Conservation (phyloP, 352 stramenopile genomes). For the Aphanomyces euteiches region DNA sequence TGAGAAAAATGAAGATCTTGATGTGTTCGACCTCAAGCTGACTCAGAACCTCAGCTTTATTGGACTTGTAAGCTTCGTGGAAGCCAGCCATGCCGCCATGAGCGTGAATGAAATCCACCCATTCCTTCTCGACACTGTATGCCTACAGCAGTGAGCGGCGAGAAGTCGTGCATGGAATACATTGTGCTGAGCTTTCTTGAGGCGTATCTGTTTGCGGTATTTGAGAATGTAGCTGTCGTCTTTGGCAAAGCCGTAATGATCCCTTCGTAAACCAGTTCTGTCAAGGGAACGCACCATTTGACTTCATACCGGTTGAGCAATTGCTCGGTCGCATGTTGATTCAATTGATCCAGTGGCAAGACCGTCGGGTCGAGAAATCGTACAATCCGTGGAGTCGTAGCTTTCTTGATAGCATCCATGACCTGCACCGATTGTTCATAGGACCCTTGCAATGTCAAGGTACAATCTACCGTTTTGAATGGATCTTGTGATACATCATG, state of each 20-base stretch:
- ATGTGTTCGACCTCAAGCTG: conserved; percentile 15
- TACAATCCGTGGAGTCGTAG: conserved; percentile 38
- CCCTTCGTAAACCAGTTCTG: conserved; percentile 6
- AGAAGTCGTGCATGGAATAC: conserved; percentile 25
- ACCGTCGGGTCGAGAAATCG: conserved; percentile 48
- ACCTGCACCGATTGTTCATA: neutral
- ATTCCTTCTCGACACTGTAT: conserved; percentile 44
- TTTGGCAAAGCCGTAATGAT: conserved; percentile 61
- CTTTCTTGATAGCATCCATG: conserved; percentile 35
- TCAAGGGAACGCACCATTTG: neutral
- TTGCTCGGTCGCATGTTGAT: conserved; percentile 31
- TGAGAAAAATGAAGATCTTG: neutral
- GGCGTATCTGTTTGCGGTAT: conserved; percentile 41
- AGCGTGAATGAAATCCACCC: conserved; percentile 44
- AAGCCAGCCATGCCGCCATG: conserved; percentile 41
- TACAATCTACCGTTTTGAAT: conserved; percentile 37
- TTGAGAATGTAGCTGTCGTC: conserved; percentile 55
- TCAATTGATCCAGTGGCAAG: conserved; percentile 37
- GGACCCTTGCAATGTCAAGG: neutral
- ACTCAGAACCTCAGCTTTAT: neutral
- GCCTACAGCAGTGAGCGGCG: conserved; percentile 28
- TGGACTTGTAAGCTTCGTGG: conserved; percentile 33
- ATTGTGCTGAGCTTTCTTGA: conserved; percentile 37
- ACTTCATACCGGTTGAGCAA: conserved; percentile 41
- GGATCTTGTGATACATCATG: conserved; percentile 37